Base-by-base conservation (phyloP, 2,329 filamentous ascomycete genomes). In the Sphaerostilbella broomeana region DNA sequence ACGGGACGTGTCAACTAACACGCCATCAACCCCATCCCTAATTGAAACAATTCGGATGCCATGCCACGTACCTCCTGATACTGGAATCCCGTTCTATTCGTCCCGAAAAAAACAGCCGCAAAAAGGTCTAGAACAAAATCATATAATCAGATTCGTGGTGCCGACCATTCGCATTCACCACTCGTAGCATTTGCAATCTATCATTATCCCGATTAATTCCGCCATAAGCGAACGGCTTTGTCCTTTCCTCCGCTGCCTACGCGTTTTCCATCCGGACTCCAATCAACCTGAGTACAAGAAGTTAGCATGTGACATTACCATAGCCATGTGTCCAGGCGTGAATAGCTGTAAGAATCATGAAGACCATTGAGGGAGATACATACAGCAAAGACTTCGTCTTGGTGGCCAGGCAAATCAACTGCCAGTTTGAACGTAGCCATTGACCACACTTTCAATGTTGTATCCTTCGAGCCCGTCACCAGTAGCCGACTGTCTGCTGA, bases 181-280 rank as follows among this genome's bases (percentile, higher is more conserved):
- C n/a, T n/a, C n/a, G n/a, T n/a, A n/a, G n/a, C n/a, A n/a, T n/a
- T n/a, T n/a, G n/a, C 10, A 12, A 15, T 26, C 24, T 36, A 26
- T 16, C 18, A 17, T 31, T 18, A 21, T 26, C 22, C n/a, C 28
- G 15, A 38, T 45, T 64, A 83, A 57, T 81, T 77, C 50, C 75
- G 69, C 79, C 79, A 84, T 28, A 81, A 61, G 49, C 78, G 68
- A 15, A 84, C 77, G 3, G 78, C 78, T 61, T 94, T 95, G 61
- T 98, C 92, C 59, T 90, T 90, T 8, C 92, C 92, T 39, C 89
- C 92, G 59, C 88, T 95, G 13, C 81, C 88, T 12, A 97, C 89
- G 51, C 81, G 81, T 51, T 86, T 77, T 7, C 92, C 92, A 58
- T 95, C 89, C 1, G 87, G 83, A 51, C 85, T 89, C 92, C 90